Evolutionary conservation across 306 rosid species (phyloP).

Genomic region (Rosa multiflora): DNA sequence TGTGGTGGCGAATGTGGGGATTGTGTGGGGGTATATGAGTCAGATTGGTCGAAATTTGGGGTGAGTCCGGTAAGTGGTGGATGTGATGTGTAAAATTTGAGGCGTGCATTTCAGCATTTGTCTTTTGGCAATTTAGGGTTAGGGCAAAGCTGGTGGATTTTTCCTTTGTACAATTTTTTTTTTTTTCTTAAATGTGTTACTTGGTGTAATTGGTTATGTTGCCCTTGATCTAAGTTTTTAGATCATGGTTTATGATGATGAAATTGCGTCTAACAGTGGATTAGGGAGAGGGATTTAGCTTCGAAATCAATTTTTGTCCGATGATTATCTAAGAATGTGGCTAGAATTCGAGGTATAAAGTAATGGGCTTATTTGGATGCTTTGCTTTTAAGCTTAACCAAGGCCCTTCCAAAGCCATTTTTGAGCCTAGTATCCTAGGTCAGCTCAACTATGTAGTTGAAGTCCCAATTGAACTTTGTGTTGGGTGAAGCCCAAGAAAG

Average conservation of each 20-base stretch:
- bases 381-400: background rate
- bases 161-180: background rate
- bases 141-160: conserved; percentile 19
- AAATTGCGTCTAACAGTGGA: conserved; percentile 40
- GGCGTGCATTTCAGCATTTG: background rate
- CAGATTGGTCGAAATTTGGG: background rate
- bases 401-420: background rate
- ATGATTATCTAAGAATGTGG: conserved; percentile 1
- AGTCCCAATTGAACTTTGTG: background rate
- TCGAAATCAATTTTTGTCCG: background rate
- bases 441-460: no score
- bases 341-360: background rate
- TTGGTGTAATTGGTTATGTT: background rate
- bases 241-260: conserved; percentile 30
- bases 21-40: conserved; percentile 27
- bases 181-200: background rate
- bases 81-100: background rate
- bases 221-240: background rate
- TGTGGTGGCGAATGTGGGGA: conserved; percentile 25
- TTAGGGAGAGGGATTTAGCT: conserved; percentile 13
- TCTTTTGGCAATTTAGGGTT: conserved; percentile 35
- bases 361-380: background rate
- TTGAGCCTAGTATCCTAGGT: no score
- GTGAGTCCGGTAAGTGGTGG: conserved; percentile 9
- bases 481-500: background rate